phyloP scores from a whole-genome alignment of 2,329 filamentous ascomycete species.

The Colletotrichum tropicicola region DNA sequence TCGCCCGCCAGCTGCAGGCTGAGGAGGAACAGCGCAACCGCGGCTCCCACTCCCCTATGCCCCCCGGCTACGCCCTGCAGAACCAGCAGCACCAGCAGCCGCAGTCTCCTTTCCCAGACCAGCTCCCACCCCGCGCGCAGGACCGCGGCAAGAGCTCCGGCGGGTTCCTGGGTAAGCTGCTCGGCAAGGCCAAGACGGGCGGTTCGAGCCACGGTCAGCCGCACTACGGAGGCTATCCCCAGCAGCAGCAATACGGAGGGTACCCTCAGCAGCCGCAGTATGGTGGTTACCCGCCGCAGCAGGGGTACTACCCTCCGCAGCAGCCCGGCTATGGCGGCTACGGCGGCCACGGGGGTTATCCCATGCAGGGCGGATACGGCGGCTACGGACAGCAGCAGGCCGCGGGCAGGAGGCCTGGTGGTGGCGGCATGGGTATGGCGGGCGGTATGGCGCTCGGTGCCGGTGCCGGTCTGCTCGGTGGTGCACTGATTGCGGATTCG shows the following conservation, averaged over 20 bases:
- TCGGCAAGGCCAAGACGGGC: slow-evolving; percentile 55
- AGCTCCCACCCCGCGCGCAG: slow-evolving; percentile 52
- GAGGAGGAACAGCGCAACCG: slow-evolving; percentile 74
- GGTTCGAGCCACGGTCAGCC: slow-evolving; percentile 39
- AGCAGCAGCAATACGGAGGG: slow-evolving; percentile 35
- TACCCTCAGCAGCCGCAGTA: slow-evolving; percentile 38
- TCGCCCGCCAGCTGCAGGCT: slow-evolving; percentile 82
- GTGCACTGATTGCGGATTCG: slow-evolving; percentile 74
- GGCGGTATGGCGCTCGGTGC: slow-evolving; percentile 81
- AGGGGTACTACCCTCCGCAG: slow-evolving; percentile 43
- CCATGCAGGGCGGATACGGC: slow-evolving; percentile 41
- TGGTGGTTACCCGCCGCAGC: slow-evolving; percentile 42
- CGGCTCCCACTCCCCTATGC: slow-evolving; percentile 40
- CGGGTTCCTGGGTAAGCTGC: slow-evolving; percentile 60
- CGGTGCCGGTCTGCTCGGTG: slow-evolving; percentile 84
- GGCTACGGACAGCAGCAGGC: slow-evolving; percentile 34
- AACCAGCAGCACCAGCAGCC: slow-evolving; percentile 36
- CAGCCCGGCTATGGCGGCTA: slow-evolving; percentile 39
- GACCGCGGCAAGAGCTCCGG: slow-evolving; percentile 50
- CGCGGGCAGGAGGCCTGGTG: slow-evolving; percentile 37
- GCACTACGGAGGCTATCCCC: slow-evolving; percentile 41
- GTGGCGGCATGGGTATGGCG: slow-evolving; percentile 63
- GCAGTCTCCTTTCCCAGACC: slow-evolving; percentile 41
- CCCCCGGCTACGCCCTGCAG: slow-evolving; percentile 35
- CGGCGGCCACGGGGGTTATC: slow-evolving; percentile 35